phyloP scores from a whole-genome alignment of 305 asterid genomes.

The Fraxinus xanthoxyloides region DNA sequence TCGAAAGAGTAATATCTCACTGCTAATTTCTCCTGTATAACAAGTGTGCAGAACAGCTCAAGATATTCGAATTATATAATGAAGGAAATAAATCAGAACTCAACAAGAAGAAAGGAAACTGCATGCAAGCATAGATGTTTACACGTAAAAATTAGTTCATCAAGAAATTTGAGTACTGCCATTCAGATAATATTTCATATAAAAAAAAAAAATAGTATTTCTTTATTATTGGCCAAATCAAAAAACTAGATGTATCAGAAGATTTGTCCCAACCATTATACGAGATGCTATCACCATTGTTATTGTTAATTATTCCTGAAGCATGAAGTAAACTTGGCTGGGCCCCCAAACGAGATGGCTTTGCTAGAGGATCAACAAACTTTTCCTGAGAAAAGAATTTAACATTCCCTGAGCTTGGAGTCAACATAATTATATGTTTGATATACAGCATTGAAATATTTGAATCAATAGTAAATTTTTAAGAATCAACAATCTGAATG shows the following conservation, averaged over 20 bases:
- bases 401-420: conserved; percentile 23
- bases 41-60: background rate
- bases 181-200: conserved; percentile 1
- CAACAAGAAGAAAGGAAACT: background rate
- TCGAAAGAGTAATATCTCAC: background rate
- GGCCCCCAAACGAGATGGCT: conserved; percentile 48
- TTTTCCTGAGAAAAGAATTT: conserved; percentile 57
- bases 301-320: conserved; percentile 45
- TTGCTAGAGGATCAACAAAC: conserved; percentile 44
- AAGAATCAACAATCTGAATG: background rate
- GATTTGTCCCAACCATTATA: conserved; percentile 49
- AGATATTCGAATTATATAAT: background rate
- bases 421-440: conserved; percentile 7
- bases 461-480: background rate
- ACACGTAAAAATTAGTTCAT: background rate
- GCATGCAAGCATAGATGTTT: conserved; percentile 9
- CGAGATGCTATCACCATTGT: conserved; percentile 44
- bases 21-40: background rate
- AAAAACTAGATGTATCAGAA: conserved; percentile 4
- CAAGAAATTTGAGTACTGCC: background rate
- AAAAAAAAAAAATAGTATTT: background rate
- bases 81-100: background rate
- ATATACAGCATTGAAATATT: background rate
- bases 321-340: conserved; percentile 52
- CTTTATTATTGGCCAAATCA: conserved; percentile 4